These are phyloP conservation scores for Penicillium herquei DNA, from an alignment of 495 filamentous ascomycete genomes.

Conservation along the genomic window DNA sequence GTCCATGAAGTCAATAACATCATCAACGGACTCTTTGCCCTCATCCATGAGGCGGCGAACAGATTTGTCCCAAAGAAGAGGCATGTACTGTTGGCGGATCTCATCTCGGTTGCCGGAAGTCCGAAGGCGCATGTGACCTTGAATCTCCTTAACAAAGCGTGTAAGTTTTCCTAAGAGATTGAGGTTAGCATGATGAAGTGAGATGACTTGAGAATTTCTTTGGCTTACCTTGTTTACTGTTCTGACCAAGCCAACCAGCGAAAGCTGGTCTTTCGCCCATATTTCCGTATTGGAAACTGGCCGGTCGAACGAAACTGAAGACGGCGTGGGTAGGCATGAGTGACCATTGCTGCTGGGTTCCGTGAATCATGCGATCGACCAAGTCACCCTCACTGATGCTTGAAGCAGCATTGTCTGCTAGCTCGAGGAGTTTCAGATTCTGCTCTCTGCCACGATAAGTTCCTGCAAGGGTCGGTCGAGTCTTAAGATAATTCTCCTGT, in stretches of 20 bases:
- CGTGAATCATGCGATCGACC: slow-evolving; percentile 97
- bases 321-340: slow-evolving; percentile 97
- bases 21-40: slow-evolving; percentile 70
- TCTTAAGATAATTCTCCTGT: slow-evolving; percentile 93
- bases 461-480: slow-evolving; percentile 64
- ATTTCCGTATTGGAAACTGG: slow-evolving; percentile 83
- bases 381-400: slow-evolving; percentile 98
- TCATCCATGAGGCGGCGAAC: slow-evolving; percentile 66
- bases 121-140: slow-evolving; percentile 93
- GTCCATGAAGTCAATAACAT: slow-evolving; percentile 91
- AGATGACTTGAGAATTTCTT: background rate
- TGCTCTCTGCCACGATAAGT: slow-evolving; percentile 60
- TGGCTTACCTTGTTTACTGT: slow-evolving; percentile 73
- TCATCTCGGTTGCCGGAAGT: slow-evolving; percentile 92
- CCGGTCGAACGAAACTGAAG: slow-evolving; percentile 89
- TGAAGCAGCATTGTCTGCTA: slow-evolving; percentile 81
- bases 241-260: slow-evolving; percentile 90
- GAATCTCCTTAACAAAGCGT: slow-evolving; percentile 89
- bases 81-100: slow-evolving; percentile 90
- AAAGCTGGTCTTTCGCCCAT: slow-evolving; percentile 64
- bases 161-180: slow-evolving; percentile 62
- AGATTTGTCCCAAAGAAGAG: slow-evolving; percentile 80
- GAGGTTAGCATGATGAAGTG: slow-evolving; percentile 13
- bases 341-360: slow-evolving; percentile 95
- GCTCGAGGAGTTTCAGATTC: slow-evolving; percentile 76